Conservation (phyloP, 805 yeast species). For the Saturnispora saitoi region DNA sequence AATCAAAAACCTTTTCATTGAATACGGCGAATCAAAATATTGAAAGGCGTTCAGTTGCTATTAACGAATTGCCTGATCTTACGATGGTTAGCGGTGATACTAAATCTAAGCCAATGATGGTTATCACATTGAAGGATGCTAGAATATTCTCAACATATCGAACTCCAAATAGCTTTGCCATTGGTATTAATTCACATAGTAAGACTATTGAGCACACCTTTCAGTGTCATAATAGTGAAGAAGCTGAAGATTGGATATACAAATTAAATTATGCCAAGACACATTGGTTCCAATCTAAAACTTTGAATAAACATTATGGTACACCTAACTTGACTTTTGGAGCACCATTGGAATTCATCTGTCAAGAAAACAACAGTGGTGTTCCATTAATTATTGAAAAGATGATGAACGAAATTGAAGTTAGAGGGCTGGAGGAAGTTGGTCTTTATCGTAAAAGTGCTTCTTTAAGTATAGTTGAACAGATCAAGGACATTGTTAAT, state of each 20-base stretch:
- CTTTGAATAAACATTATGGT: slow-evolving; percentile 18
- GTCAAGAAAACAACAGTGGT: slow-evolving; percentile 55
- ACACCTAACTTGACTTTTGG: slow-evolving; percentile 53
- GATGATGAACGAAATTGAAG: slow-evolving; percentile 68
- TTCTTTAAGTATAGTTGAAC: slow-evolving; percentile 38
- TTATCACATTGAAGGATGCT: slow-evolving; percentile 38
- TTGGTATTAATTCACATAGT: slow-evolving; percentile 25
- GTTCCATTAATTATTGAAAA: slow-evolving; percentile 61
- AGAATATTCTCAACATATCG: slow-evolving; percentile 46
- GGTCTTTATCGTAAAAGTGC: slow-evolving; percentile 76
- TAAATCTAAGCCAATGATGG: slow-evolving; percentile 40
- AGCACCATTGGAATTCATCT: slow-evolving; percentile 68
- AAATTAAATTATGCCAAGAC: slow-evolving; percentile 39
- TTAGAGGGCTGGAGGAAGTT: slow-evolving; percentile 81
- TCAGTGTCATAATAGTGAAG: slow-evolving; percentile 56
- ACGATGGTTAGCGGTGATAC: slow-evolving; percentile 28
- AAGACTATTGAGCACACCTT: slow-evolving; percentile 40
- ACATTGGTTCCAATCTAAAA: slow-evolving; percentile 47
- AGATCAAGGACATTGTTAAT: slow-evolving; percentile 38
- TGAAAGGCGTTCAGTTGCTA: slow-evolving; percentile 31
- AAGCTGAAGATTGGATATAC: slow-evolving; percentile 67
- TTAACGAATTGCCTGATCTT: slow-evolving; percentile 45
- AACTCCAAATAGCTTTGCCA: slow-evolving; percentile 40
- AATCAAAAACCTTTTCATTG: slow-evolving; percentile 52
- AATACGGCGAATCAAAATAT: slow-evolving; percentile 24